phyloP scores from a whole-genome alignment of 2,329 filamentous ascomycete species.

The Elsinoe necatrix region DNA sequence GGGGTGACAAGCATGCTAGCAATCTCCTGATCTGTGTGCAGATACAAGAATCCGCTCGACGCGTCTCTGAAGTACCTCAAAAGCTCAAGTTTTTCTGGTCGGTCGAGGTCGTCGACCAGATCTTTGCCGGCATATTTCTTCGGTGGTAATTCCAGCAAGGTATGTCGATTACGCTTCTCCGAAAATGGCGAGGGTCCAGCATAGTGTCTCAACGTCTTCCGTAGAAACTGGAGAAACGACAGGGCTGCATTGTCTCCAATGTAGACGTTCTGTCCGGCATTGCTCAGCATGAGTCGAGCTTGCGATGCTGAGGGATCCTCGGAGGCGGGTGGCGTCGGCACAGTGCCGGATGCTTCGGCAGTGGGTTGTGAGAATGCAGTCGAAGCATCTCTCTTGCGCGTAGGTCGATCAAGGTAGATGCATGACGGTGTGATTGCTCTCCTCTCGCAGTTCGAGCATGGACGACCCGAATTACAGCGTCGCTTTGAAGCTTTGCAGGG shows the following conservation, averaged over 20 bases:
- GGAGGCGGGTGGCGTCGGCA: neutral
- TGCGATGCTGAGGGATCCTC: neutral
- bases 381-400: neutral
- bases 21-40: slow-evolving; percentile 27
- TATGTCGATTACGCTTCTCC: slow-evolving; percentile 42
- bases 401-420: neutral
- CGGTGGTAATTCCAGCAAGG: slow-evolving; percentile 41
- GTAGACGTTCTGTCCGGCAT: slow-evolving; percentile 45
- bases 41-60: slow-evolving; percentile 37
- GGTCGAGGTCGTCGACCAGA: slow-evolving; percentile 23
- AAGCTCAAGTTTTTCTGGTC: slow-evolving; percentile 27
- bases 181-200: slow-evolving; percentile 49
- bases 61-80: slow-evolving; percentile 28
- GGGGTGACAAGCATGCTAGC: neutral
- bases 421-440: neutral
- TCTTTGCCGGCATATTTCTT: neutral
- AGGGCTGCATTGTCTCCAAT: slow-evolving; percentile 44
- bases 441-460: neutral
- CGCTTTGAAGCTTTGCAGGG: neutral
- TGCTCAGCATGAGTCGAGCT: slow-evolving; percentile 42
- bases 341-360: neutral
- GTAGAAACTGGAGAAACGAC: slow-evolving; percentile 49
- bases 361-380: neutral
- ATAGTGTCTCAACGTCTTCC: slow-evolving; percentile 40
- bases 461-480: neutral